Base-by-base conservation (phyloP, 2,329 filamentous ascomycete genomes). In the Colletotrichum tropicale region DNA sequence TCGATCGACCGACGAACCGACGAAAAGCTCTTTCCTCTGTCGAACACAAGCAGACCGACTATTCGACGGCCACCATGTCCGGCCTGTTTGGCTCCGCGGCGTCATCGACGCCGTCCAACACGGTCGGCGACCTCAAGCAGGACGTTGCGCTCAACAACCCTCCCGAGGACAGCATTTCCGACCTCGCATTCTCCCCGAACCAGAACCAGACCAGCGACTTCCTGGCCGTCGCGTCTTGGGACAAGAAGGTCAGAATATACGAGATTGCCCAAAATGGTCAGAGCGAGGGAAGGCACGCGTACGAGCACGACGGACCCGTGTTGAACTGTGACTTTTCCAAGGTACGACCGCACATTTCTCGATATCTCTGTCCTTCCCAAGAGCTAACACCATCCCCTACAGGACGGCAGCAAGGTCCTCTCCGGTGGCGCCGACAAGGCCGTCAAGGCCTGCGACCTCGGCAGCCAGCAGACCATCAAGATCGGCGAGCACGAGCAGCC, bases 181-280 rank as follows among this genome's bases (percentile, higher is more conserved):
- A 96, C 82, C 90, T 99, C 76, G 88, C 92, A 65, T 99, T 98
- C 87, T 96, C 94, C 16, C 92, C 94, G 81, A 89, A 81, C 81
- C 86, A 77, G 81, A 88, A 83, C 81, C 83, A 84, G 81, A 89
- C 89, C 69, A 90, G 87, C 79, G 95, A 98, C 81, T 94, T 98
- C 83, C 89, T 99, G 21, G 96, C 96, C 28, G 95, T 98, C 43
- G 89, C 95, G 64, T 98, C 95, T 80, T 99, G 97, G 97, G 97
- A 99, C 86, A 98, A 98, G 88, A 98, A 98, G 85, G 95, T 98
- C 78, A 94, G 96, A 82, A 96, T 99, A 83, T 99, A 98, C 87
- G 95, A 98, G 85, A 95, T 98, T 83, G 92, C 93, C 78, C 87
- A 86, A 72, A 92, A 92, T 79, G 95, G 96, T 58, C 91, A 94